A percentile compares a stretch with the other conserved stretches of the same genome.
phyloP scores from a whole-genome alignment of 2,329 filamentous ascomycete genomes.

The Colletotrichum sp. region DNA sequence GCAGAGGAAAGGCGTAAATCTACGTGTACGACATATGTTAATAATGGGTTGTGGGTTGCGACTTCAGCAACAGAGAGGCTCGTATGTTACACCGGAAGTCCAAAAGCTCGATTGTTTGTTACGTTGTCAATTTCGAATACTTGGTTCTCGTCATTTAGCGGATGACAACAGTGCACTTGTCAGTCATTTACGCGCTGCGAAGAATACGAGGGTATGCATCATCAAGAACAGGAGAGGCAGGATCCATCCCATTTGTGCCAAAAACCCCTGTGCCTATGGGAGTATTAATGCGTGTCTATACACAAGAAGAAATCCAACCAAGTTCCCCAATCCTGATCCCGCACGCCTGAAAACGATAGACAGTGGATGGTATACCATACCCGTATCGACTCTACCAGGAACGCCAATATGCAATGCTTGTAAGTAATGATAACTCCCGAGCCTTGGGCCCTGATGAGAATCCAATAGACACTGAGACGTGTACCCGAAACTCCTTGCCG shows the following conservation, averaged over 20 bases:
- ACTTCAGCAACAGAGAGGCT: background rate
- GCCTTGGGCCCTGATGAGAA: background rate
- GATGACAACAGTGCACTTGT: background rate
- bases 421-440: background rate
- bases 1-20: conserved; percentile 31
- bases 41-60: background rate
- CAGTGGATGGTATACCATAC: background rate
- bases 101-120: background rate
- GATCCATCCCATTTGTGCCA: background rate
- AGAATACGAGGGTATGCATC: background rate
- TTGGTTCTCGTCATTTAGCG: background rate
- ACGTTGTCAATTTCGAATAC: background rate
- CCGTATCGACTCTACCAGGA: conserved; percentile 7
- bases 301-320: background rate
- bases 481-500: background rate
- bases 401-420: conserved; percentile 22
- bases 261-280: background rate
- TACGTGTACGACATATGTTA: background rate
- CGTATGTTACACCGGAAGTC: background rate
- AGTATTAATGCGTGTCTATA: background rate
- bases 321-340: background rate
- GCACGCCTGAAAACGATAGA: background rate
- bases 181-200: background rate
- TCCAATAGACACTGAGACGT: background rate
- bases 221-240: background rate